A percentile compares a stretch with the other conserved stretches of the same genome.
phyloP scores from a whole-genome alignment of 2,329 filamentous ascomycete genomes.

The Sphaerulina musiva region DNA sequence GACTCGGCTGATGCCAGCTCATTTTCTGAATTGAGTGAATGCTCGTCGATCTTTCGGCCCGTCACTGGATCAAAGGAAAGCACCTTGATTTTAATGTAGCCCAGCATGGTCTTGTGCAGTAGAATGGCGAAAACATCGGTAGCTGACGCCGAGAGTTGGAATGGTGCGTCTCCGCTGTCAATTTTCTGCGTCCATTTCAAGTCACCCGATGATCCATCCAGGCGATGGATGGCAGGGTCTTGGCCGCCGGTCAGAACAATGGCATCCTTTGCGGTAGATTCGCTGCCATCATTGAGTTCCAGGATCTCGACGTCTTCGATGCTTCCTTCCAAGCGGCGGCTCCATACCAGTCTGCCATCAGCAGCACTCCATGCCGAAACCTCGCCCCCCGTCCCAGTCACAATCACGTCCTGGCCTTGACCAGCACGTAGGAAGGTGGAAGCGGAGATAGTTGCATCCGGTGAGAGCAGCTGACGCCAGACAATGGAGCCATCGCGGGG shows the following conservation, averaged over 20 bases:
- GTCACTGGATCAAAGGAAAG: conserved; percentile 64
- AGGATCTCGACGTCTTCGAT: conserved; percentile 70
- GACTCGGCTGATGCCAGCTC: conserved; percentile 61
- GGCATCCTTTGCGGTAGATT: conserved; percentile 55
- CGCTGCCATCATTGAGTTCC: conserved; percentile 54
- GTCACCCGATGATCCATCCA: conserved; percentile 66
- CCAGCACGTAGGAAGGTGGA: conserved; percentile 57
- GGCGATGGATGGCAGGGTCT: conserved; percentile 56
- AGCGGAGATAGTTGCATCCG: conserved; percentile 27
- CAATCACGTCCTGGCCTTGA: conserved; percentile 70
- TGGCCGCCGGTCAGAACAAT: conserved; percentile 59
- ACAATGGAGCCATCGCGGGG: conserved; percentile 76
- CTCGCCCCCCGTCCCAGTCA: conserved; percentile 62
- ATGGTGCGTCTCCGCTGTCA: conserved; percentile 59
- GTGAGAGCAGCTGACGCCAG: conserved; percentile 74
- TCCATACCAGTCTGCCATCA: conserved; percentile 74
- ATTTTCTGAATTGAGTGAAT: conserved; percentile 64
- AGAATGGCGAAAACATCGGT: conserved; percentile 69
- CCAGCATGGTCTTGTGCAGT: conserved; percentile 58
- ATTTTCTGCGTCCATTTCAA: conserved; percentile 71
- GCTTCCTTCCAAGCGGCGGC: conserved; percentile 50
- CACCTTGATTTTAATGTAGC: conserved; percentile 70
- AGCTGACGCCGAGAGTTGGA: conserved; percentile 66
- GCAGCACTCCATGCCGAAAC: conserved; percentile 78
- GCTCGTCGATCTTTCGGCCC: conserved; percentile 65